phyloP scores from a whole-genome alignment of 2,329 filamentous ascomycete species.

The Sclerotiophoma versabilis region DNA sequence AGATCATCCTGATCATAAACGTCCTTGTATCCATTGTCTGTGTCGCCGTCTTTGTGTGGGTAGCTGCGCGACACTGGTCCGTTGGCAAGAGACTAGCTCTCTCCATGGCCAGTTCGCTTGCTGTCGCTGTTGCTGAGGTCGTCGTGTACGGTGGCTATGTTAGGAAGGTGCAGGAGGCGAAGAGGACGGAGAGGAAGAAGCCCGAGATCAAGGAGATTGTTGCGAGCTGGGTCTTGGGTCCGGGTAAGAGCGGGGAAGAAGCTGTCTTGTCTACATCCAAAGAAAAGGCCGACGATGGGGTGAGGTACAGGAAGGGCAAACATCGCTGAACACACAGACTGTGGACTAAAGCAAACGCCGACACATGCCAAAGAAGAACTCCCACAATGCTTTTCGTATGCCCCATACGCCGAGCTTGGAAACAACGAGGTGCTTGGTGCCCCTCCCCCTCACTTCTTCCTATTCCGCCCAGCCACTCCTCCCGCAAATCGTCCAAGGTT shows the following conservation, averaged over 20 bases:
- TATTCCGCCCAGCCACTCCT: conserved; percentile 48
- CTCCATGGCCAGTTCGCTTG: conserved; percentile 71
- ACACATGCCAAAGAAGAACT: conserved; percentile 22
- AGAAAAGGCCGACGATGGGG: conserved; percentile 37
- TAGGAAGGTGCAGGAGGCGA: conserved; percentile 73
- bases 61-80: conserved; percentile 78
- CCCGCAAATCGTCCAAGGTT: conserved; percentile 56
- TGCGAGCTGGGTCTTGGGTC: conserved; percentile 70
- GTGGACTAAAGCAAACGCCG: conserved; percentile 10
- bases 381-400: conserved; percentile 34
- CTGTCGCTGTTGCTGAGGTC: conserved; percentile 79
- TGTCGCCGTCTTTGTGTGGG: conserved; percentile 78
- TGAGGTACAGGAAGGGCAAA: conserved; percentile 54
- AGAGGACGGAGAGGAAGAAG: conserved; percentile 65
- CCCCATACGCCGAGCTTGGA: conserved; percentile 11
- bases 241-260: conserved; percentile 19
- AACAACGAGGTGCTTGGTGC: neutral
- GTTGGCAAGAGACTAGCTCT: conserved; percentile 73
- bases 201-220: conserved; percentile 74
- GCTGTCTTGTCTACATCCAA: conserved; percentile 20
- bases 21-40: conserved; percentile 86
- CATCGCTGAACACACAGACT: conserved; percentile 46
- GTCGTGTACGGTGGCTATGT: conserved; percentile 79
- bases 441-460: conserved; percentile 40
- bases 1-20: conserved; percentile 85